These are phyloP conservation scores for Neonectria faginata DNA, from an alignment of 2,329 filamentous ascomycete genomes.

Conservation along the genomic window DNA sequence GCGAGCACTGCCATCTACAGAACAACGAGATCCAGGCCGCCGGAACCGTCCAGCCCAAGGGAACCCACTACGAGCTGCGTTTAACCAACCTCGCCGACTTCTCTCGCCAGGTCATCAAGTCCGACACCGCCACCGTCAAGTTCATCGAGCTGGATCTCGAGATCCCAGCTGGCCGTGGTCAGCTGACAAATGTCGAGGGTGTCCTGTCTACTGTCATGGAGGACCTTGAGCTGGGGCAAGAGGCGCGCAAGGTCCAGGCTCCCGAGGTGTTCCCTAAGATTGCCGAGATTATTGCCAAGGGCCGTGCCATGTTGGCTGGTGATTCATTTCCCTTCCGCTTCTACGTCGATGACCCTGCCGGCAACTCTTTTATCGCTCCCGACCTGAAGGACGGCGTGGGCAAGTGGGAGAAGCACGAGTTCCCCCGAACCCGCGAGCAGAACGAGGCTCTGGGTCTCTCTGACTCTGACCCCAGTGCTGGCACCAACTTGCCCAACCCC, in stretches of 20 bases:
- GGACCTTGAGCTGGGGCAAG: constrained; percentile 85
- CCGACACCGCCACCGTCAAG: constrained; percentile 85
- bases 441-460: constrained; percentile 87
- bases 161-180: constrained; percentile 89
- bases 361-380: constrained; percentile 97
- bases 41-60: constrained; percentile 90
- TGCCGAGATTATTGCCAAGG: constrained; percentile 77
- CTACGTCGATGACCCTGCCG: constrained; percentile 88
- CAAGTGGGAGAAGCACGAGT: constrained; percentile 91
- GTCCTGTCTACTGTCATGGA: constrained; percentile 82
- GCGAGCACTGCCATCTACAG: constrained; percentile 86
- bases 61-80: constrained; percentile 84
- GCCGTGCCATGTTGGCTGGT: constrained; percentile 82
- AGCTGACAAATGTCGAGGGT: constrained; percentile 94
- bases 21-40: constrained; percentile 97
- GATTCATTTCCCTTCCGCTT: constrained; percentile 88
- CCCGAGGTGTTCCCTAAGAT: constrained; percentile 86
- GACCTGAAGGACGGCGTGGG: constrained; percentile 82
- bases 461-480: constrained; percentile 68
- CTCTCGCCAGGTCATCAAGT: constrained; percentile 89
- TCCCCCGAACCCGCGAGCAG: constrained; percentile 83
- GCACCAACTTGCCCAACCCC: constrained; percentile 65
- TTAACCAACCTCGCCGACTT: constrained; percentile 81
- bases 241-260: constrained; percentile 79
- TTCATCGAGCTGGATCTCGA: constrained; percentile 94